Conservation (phyloP, 768 basidiomycete genomes). For the Termitomyces heimii region DNA sequence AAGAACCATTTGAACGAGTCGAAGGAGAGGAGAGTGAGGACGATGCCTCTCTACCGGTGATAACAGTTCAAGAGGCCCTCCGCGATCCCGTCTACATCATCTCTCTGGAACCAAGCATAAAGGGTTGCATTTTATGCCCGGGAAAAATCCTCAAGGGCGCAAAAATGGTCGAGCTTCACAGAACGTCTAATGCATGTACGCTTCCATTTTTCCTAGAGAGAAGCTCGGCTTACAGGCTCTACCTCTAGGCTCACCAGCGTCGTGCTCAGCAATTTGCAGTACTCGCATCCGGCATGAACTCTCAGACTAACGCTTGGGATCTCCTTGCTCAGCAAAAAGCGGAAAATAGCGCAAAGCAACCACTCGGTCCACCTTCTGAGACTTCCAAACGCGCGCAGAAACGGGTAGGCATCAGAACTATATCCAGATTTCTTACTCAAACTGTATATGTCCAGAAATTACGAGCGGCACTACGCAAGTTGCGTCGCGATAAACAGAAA, state of each 20-base stretch:
- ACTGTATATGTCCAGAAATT: constrained; percentile 31
- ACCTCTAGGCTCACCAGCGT: constrained; percentile 54
- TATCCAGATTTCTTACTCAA: neutral
- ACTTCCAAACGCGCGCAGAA: constrained; percentile 59
- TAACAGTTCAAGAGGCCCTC: constrained; percentile 56
- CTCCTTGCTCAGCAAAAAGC: constrained; percentile 25
- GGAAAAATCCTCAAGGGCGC: constrained; percentile 62
- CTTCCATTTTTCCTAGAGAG: constrained; percentile 13
- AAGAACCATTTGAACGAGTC: constrained; percentile 11
- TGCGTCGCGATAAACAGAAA: constrained; percentile 45
- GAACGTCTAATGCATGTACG: constrained; percentile 55
- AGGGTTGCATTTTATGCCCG: constrained; percentile 64
- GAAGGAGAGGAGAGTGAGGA: constrained; percentile 22
- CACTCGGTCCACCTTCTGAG: constrained; percentile 15
- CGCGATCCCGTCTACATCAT: constrained; percentile 58
- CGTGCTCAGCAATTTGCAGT: constrained; percentile 46
- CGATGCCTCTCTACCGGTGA: constrained; percentile 31
- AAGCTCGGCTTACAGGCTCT: constrained; percentile 10
- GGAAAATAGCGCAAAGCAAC: constrained; percentile 18
- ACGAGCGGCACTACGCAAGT: constrained; percentile 36
- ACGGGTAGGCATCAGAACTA: constrained; percentile 34
- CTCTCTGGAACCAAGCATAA: constrained; percentile 46
- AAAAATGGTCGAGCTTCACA: constrained; percentile 53
- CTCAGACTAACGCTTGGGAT: constrained; percentile 42
- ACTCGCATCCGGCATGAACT: constrained; percentile 32